Percentiles rank a stretch among this genome's conserved stretches.
Conservation (phyloP, 108 stramenopile genomes). For the Aurantiochytrium sp. region DNA sequence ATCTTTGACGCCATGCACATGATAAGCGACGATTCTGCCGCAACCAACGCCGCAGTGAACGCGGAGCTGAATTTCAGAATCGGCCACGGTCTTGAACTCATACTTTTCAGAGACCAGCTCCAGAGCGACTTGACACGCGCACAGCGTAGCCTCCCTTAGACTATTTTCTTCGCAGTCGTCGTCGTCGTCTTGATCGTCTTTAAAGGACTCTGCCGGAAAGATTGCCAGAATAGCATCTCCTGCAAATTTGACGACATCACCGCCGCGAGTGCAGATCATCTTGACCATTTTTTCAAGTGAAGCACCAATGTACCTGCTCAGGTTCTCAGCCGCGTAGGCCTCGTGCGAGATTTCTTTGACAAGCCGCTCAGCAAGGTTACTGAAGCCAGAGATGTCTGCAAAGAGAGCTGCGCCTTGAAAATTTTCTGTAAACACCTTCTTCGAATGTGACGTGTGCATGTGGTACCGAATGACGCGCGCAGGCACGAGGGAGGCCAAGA, state of each 20-base stretch:
- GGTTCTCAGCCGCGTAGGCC: slow-evolving; percentile 35
- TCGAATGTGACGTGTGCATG: background rate
- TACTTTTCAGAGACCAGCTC: background rate
- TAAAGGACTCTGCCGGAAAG: slow-evolving; percentile 28
- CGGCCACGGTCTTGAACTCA: background rate
- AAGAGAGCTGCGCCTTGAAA: slow-evolving; percentile 44
- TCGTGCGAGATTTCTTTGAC: slow-evolving; percentile 23
- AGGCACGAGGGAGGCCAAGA: background rate
- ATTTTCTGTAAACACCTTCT: background rate
- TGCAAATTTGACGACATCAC: slow-evolving; percentile 56
- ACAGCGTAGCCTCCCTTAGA: background rate
- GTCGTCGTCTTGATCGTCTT: too few relatives aligned
- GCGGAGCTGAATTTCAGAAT: background rate
- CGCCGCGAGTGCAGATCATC: slow-evolving; percentile 39
- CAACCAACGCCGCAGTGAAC: background rate
- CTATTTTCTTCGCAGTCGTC: background rate
- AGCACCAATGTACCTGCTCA: slow-evolving; percentile 38
- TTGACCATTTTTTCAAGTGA: slow-evolving; percentile 38
- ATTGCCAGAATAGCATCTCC: slow-evolving; percentile 52
- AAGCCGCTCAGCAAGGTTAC: slow-evolving; percentile 37
- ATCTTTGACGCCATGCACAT: slow-evolving; percentile 2
- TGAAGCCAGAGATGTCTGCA: slow-evolving; percentile 50
- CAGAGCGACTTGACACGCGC: background rate
- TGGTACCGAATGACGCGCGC: slow-evolving; percentile 12
- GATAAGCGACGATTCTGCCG: background rate